phyloP scores from a whole-genome alignment of 352 stramenopile genomes.

The Pythium grandisporangium region DNA sequence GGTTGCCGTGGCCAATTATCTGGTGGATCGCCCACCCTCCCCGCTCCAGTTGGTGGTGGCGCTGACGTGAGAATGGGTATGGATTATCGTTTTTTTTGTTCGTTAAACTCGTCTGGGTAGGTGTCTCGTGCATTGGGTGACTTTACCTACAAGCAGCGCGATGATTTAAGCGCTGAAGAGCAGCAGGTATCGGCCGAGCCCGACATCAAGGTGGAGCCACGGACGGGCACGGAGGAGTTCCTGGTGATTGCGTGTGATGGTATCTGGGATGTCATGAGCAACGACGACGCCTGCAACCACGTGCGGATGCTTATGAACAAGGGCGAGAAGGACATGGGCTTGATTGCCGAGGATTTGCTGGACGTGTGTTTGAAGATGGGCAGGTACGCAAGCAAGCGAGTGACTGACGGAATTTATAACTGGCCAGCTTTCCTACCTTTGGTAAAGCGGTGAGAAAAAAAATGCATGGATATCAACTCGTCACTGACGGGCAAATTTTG shows the following conservation, averaged over 20 bases:
- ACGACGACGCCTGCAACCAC: slow-evolving; percentile 84
- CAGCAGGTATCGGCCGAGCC: slow-evolving; percentile 85
- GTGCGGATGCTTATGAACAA: slow-evolving; percentile 68
- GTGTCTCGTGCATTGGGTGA: slow-evolving; percentile 73
- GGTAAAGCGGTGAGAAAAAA: no score
- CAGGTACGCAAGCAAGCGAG: slow-evolving; percentile 49
- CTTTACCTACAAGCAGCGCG: slow-evolving; percentile 72
- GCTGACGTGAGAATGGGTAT: background rate
- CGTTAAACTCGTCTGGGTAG: no score
- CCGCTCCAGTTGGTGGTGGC: slow-evolving; percentile 5
- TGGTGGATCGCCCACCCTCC: no score
- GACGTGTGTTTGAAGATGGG: slow-evolving; percentile 63
- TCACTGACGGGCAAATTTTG: background rate
- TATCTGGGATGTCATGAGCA: slow-evolving; percentile 92
- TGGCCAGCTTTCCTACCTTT: no score
- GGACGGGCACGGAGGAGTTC: slow-evolving; percentile 85
- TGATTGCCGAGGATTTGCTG: slow-evolving; percentile 76
- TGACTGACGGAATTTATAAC: no score
- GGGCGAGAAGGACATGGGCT: slow-evolving; percentile 51
- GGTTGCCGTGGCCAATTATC: background rate
- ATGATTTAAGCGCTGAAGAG: slow-evolving; percentile 40
- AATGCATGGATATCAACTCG: no score
- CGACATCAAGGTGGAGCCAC: slow-evolving; percentile 75
- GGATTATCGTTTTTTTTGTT: background rate
- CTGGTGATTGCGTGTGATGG: slow-evolving; percentile 89